Evolutionary conservation across 805 yeast genomes (phyloP), one percentile per base, ranked within the genome.

Genomic region (Cyberlindnera euphorbiae): DNA sequence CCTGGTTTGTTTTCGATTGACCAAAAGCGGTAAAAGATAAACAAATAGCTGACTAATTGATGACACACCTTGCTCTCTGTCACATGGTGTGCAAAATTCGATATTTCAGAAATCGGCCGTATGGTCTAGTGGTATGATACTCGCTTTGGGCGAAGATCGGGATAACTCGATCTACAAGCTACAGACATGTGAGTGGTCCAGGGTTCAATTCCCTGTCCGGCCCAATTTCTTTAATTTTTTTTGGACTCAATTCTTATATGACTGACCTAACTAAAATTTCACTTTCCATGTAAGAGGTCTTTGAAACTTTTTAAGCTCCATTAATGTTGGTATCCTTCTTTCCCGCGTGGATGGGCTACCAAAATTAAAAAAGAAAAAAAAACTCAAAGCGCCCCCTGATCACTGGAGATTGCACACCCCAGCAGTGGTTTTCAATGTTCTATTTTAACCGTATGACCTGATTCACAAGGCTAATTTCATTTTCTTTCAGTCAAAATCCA

Each of bases 141-240:
- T 53, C 58, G 58, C 58, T 53, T 53, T 53, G 58, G 58, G 58
- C 49, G 52, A 49, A 47, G 46, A 36, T 29, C 27, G 37, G 48
- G 39, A 19, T 27, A 35, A 44, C 42, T 30, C 33, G 33, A 23
- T 30, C 35, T 35, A 30, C 25, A 21, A 28, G 30, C 28, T 36
- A 39, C 42, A 46, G 48, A 45, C 45, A 48, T 53, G 58, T 50
- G 58, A 52, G 58, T 50, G 56, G 58, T 41, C 58, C 58, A 43
- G 58, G 58, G 58, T 53, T 53, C 58, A 52, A 53, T 53, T 53
- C 58, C 58, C 58, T 43, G 58, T 51, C 45, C 55, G 55, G 58
- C 58, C 58, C 58, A 4, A n/a, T 46, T 45, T 42, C 36, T 46
- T 45, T 38, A 19, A 12, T 36, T 27, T 32, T 41, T 32, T 30